These are phyloP conservation scores for Fusarium nodosum DNA, from an alignment of 2,329 filamentous ascomycete species.

Conservation along the genomic window DNA sequence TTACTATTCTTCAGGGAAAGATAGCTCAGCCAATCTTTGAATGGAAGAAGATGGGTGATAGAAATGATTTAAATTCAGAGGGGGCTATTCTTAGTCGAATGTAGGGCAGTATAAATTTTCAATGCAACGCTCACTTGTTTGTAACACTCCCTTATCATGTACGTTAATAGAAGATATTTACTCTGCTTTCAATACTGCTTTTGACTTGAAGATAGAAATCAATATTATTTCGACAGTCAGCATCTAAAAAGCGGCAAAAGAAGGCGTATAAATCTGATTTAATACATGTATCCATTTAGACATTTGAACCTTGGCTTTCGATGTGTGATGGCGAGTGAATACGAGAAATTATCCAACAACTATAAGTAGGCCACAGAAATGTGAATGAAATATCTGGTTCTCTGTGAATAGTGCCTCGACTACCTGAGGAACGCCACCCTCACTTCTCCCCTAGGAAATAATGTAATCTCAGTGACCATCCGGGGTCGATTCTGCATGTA, in stretches of 20 bases:
- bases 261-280: not conserved
- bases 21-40: conserved; percentile 3
- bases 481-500: conserved; percentile 8
- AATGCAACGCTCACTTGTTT: not conserved
- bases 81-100: not conserved
- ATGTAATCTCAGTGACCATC: conserved; percentile 10
- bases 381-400: not conserved
- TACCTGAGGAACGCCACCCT: not conserved
- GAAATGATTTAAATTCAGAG: not conserved
- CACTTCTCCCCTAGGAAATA: conserved; percentile 1
- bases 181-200: not conserved
- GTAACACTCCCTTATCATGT: not conserved
- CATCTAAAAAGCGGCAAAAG: not conserved
- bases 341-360: not conserved
- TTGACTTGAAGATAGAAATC: not conserved
- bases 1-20: conserved; percentile 5
- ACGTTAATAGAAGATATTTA: not conserved
- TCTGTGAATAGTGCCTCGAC: not conserved
- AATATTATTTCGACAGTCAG: not conserved
- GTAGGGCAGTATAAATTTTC: not conserved
- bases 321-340: not conserved
- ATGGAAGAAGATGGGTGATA: conserved; percentile 7
- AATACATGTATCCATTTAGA: not conserved
- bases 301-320: not conserved
- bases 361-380: conserved; percentile 1